These are phyloP conservation scores for Botrytis pseudocinerea DNA, from an alignment of 2,329 filamentous ascomycete species.

Conservation along the genomic window DNA sequence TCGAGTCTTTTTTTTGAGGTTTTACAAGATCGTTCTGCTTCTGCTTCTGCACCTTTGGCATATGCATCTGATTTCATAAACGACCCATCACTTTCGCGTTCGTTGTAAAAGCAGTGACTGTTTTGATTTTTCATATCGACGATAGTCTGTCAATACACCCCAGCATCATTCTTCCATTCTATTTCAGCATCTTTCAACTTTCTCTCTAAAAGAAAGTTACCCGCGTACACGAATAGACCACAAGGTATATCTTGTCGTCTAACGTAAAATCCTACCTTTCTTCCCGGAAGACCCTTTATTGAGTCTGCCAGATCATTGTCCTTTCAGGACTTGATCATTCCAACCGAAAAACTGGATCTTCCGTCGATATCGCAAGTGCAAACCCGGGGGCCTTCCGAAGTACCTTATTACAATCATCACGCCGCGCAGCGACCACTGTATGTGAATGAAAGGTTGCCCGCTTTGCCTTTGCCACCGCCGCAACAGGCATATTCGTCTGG, in stretches of 20 bases:
- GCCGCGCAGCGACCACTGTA: conserved; percentile 64
- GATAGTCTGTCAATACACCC: conserved; percentile 26
- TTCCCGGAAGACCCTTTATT: conserved; percentile 31
- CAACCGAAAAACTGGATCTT: conserved; percentile 92
- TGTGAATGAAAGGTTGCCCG: conserved; percentile 71
- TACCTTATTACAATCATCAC: conserved; percentile 68
- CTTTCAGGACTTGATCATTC: conserved; percentile 37
- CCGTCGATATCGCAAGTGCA: conserved; percentile 82
- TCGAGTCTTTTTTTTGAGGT: conserved; percentile 35
- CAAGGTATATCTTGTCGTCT: conserved; percentile 23
- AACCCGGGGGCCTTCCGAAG: conserved; percentile 74
- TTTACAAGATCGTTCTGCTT: conserved; percentile 36
- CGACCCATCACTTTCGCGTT: conserved; percentile 33
- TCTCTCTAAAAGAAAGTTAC: conserved; percentile 5
- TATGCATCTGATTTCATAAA: conserved; percentile 37
- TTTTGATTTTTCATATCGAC: conserved; percentile 22
- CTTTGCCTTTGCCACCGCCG: conserved; percentile 67
- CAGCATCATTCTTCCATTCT: conserved; percentile 25
- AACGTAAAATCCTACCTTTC: conserved; percentile 13
- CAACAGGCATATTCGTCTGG: conserved; percentile 65
- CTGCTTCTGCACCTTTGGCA: conserved; percentile 26
- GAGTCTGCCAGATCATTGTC: conserved; percentile 37
- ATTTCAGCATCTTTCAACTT: conserved; percentile 15
- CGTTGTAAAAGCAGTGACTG: conserved; percentile 32
- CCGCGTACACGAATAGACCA: conserved; percentile 15